A percentile compares a stretch with the other conserved stretches of the same genome.
Evolutionary conservation across 2,329 filamentous ascomycete genomes (phyloP).

Genomic region (Claviceps spartinae): DNA sequence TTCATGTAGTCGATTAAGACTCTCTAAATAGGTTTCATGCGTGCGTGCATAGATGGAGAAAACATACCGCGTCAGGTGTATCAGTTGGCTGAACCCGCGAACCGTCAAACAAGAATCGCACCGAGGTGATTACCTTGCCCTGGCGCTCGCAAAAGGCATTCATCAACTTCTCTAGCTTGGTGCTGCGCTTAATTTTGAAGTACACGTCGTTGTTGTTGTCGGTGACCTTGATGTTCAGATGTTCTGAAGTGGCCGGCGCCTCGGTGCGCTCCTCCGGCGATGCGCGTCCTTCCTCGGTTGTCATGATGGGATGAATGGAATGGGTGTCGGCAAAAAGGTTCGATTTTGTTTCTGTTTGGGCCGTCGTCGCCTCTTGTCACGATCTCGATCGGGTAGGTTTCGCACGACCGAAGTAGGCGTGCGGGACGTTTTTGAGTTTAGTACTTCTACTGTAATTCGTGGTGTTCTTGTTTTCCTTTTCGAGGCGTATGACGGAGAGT

Average conservation of each 20-base stretch:
- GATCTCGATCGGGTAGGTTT: too few species aligned
- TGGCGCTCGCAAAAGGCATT: slow-evolving; percentile 93
- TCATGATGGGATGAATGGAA: slow-evolving; percentile 11
- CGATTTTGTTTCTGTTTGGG: too few species aligned
- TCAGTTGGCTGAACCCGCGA: slow-evolving; percentile 78
- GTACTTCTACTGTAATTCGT: background rate
- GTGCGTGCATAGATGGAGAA: slow-evolving; percentile 12
- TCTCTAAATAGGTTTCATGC: too few species aligned
- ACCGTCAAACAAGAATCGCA: slow-evolving; percentile 95
- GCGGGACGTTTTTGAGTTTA: too few species aligned
- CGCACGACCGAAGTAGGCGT: too few species aligned
- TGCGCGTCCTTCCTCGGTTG: slow-evolving; percentile 36
- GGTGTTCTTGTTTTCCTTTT: background rate
- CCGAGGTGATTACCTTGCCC: slow-evolving; percentile 71
- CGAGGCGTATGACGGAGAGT: too few species aligned
- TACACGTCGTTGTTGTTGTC: slow-evolving; percentile 99
- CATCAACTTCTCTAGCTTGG: slow-evolving; percentile 95
- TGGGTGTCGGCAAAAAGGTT: too few species aligned
- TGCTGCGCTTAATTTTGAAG: slow-evolving; percentile 98
- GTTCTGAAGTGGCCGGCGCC: slow-evolving; percentile 48
- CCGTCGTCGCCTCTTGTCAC: too few species aligned
- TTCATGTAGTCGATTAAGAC: too few species aligned
- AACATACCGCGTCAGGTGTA: slow-evolving; percentile 76
- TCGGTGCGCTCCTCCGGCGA: slow-evolving; percentile 28
- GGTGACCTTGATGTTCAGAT: slow-evolving; percentile 98